Conservation (phyloP, 331 rosid species). For the Acacia concinna region DNA sequence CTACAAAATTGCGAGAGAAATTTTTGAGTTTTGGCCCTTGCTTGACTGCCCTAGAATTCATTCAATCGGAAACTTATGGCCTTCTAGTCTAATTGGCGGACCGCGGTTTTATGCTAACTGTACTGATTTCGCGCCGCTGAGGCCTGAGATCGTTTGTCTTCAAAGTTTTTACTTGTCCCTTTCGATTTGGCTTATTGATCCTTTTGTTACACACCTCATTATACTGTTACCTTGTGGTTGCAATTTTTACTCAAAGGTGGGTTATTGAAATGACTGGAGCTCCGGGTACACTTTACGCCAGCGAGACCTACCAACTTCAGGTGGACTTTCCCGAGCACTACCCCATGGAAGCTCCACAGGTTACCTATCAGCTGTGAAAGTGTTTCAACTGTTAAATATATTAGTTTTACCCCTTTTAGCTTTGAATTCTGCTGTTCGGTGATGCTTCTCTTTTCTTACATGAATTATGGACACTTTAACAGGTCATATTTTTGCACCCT, state of each 20-base stretch:
- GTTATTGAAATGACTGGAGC: conserved; percentile 97
- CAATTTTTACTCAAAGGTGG: conserved; percentile 65
- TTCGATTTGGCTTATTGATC: background rate
- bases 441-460: conserved; percentile 25
- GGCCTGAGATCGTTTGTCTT: background rate
- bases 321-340: conserved; percentile 99
- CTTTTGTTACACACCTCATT: conserved; percentile 6
- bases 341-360: conserved; percentile 99
- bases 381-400: background rate
- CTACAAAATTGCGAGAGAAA: background rate
- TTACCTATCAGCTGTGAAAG: conserved; percentile 22
- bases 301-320: conserved; percentile 96
- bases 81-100: background rate
- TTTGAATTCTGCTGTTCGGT: background rate
- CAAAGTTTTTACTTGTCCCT: background rate
- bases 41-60: background rate
- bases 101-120: background rate
- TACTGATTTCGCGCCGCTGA: background rate
- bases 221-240: conserved; percentile 4
- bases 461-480: conserved; percentile 34
- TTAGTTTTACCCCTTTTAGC: background rate
- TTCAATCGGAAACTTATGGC: background rate
- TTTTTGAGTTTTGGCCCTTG: background rate
- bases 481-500: conserved; percentile 96
- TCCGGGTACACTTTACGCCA: conserved; percentile 89